Evolutionary conservation across 1,139 yeast species (phyloP).

Genomic region (Waltiozyma sp.): DNA sequence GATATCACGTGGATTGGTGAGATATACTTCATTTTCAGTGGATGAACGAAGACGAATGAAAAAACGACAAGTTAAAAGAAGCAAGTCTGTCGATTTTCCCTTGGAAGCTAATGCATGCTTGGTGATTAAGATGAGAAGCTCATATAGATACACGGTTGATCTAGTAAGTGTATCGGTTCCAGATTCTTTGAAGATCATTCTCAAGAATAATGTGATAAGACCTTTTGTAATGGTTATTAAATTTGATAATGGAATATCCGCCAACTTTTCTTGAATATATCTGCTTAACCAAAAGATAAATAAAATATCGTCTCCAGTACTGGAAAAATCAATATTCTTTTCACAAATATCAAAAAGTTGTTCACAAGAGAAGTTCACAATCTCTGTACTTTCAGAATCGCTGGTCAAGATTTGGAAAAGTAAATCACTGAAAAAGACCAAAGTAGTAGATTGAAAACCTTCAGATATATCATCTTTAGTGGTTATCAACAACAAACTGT

Average conservation of each 20-base stretch:
- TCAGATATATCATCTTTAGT: no score
- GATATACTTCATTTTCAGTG: constrained; percentile 32
- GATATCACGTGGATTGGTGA: constrained; percentile 50
- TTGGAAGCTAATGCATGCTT: not conserved
- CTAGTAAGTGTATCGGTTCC: not conserved
- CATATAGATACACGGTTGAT: not conserved
- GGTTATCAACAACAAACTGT: constrained; percentile 3
- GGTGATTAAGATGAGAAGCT: not conserved
- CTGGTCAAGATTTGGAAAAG: constrained; percentile 13
- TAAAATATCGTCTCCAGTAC: no score
- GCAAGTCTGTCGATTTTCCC: constrained; percentile 19
- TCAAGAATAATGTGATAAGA: not conserved
- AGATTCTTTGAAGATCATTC: not conserved
- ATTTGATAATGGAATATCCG: not conserved
- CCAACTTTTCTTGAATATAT: not conserved
- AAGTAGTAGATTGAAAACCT: no score
- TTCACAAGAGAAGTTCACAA: not conserved
- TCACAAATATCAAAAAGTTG: no score
- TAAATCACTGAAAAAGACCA: constrained; percentile 12
- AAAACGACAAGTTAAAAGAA: constrained; percentile 41
- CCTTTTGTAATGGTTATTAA: not conserved
- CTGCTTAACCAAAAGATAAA: not conserved
- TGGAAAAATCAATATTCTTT: no score
- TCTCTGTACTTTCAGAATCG: constrained; percentile 20
- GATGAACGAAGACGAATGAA: constrained; percentile 47